Percentiles rank a stretch among this genome's conserved stretches.
Conservation (phyloP, 768 basidiomycete species). For the Lactarius quietus region DNA sequence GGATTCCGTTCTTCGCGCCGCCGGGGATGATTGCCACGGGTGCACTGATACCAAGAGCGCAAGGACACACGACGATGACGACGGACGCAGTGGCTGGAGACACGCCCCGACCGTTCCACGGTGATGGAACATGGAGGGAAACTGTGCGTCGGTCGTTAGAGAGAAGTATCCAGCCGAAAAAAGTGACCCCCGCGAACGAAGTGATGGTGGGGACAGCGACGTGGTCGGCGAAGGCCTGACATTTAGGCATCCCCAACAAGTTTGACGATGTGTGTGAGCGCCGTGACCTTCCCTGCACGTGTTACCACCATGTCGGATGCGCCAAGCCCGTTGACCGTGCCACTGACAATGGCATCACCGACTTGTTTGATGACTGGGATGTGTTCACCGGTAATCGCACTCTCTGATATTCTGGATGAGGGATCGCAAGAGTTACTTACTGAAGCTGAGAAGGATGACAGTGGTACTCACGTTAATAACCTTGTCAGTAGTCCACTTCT, state of each 20-base stretch:
- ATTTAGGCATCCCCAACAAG: constrained; percentile 99
- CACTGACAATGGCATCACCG: constrained; percentile 89
- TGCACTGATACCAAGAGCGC: constrained; percentile 92
- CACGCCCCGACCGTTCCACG: constrained; percentile 90
- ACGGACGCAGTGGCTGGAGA: constrained; percentile 93
- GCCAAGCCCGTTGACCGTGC: constrained; percentile 95
- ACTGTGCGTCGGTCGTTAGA: constrained; percentile 49
- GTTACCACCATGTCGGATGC: constrained; percentile 99
- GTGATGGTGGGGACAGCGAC: constrained; percentile 93
- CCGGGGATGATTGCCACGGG: constrained; percentile 99
- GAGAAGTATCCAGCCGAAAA: constrained; percentile 78
- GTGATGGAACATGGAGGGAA: constrained; percentile 82
- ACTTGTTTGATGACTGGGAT: constrained; percentile 76
- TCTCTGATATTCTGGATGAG: constrained; percentile 93
- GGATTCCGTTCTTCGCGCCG: constrained; percentile 93
- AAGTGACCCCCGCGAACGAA: constrained; percentile 73
- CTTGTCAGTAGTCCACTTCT: constrained; percentile 75
- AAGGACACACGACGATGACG: constrained; percentile 98
- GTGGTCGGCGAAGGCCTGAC: constrained; percentile 90
- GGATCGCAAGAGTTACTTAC: neutral
- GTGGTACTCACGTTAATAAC: constrained; percentile 59
- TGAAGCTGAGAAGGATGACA: neutral
- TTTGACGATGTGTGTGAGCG: constrained; percentile 94
- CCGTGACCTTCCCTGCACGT: constrained; percentile 91
- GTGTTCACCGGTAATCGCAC: constrained; percentile 94